phyloP scores from a whole-genome alignment of 768 basidiomycete species.

The Boletus vinaceobasis region DNA sequence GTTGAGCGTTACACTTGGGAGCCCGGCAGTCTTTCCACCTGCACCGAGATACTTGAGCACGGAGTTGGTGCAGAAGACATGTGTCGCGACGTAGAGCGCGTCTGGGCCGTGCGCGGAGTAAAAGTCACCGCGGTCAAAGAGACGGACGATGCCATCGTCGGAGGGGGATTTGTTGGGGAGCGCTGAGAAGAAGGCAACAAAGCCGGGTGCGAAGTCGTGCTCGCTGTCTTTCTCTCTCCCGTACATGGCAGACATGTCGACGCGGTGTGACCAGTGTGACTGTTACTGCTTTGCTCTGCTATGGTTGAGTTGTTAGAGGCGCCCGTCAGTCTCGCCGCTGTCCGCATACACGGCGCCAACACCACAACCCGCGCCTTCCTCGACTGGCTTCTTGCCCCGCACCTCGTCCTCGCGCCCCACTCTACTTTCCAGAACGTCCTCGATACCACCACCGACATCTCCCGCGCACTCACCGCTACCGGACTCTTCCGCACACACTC shows the following conservation, averaged over 20 bases:
- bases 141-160: slow-evolving; percentile 76
- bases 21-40: slow-evolving; percentile 51
- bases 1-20: slow-evolving; percentile 79
- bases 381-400: slow-evolving; percentile 69
- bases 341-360: slow-evolving; percentile 77
- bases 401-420: slow-evolving; percentile 32
- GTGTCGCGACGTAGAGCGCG: slow-evolving; percentile 80
- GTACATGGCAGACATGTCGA: slow-evolving; percentile 58
- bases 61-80: slow-evolving; percentile 83
- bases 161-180: slow-evolving; percentile 63
- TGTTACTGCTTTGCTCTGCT: background rate
- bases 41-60: slow-evolving; percentile 89
- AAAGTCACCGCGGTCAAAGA: slow-evolving; percentile 82
- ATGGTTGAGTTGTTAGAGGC: slow-evolving; percentile 43
- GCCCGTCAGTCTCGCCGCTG: slow-evolving; percentile 65
- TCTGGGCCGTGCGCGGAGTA: slow-evolving; percentile 89
- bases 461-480: slow-evolving; percentile 62
- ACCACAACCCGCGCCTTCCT: slow-evolving; percentile 80
- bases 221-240: slow-evolving; percentile 59
- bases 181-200: slow-evolving; percentile 64
- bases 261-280: slow-evolving; percentile 25
- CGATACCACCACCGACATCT: slow-evolving; percentile 63
- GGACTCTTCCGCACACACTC: slow-evolving; percentile 74
- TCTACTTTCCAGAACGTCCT: slow-evolving; percentile 62
- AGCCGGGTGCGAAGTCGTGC: slow-evolving; percentile 51